phyloP scores from a whole-genome alignment of 2,329 filamentous ascomycete species.

The Chalaropsis ovoidea region DNA sequence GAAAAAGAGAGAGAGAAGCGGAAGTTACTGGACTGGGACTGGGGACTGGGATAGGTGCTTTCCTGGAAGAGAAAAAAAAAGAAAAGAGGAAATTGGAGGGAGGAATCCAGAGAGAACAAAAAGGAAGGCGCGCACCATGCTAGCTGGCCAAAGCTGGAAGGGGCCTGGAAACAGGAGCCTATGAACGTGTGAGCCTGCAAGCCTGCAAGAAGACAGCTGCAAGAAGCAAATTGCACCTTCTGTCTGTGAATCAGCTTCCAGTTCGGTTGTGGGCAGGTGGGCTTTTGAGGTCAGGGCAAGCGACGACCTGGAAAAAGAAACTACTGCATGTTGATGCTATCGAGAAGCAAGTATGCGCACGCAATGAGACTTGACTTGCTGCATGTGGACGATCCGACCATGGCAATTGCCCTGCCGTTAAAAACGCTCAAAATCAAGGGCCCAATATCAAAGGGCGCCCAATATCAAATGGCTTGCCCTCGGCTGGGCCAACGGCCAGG shows the following conservation, averaged over 20 bases:
- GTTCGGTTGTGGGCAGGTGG: conserved; percentile 1
- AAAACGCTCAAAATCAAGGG: too few species aligned
- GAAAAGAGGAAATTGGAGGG: conserved; percentile 16
- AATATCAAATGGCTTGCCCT: too few species aligned
- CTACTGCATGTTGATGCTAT: too few species aligned
- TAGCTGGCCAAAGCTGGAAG: conserved; percentile 17
- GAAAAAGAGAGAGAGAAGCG: conserved; percentile 27
- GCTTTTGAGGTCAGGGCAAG: not conserved
- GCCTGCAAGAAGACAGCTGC: not conserved
- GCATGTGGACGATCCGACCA: too few species aligned
- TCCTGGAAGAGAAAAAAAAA: not conserved
- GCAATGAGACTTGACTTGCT: too few species aligned
- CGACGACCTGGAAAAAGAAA: not conserved
- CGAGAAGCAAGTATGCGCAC: too few species aligned
- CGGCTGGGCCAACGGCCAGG: too few species aligned
- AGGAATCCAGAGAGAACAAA: conserved; percentile 10
- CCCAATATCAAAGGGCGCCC: too few species aligned
- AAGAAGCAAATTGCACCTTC: conserved; percentile 14
- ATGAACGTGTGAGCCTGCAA: not conserved
- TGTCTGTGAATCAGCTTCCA: conserved; percentile 12
- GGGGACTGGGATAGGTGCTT: not conserved
- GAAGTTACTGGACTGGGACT: conserved; percentile 4
- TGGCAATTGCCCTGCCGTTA: too few species aligned
- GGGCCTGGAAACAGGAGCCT: conserved; percentile 7
- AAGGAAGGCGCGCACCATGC: conserved; percentile 14